These are phyloP conservation scores for Atractiella rhizophila DNA, from an alignment of 768 basidiomycete species.

Conservation along the genomic window DNA sequence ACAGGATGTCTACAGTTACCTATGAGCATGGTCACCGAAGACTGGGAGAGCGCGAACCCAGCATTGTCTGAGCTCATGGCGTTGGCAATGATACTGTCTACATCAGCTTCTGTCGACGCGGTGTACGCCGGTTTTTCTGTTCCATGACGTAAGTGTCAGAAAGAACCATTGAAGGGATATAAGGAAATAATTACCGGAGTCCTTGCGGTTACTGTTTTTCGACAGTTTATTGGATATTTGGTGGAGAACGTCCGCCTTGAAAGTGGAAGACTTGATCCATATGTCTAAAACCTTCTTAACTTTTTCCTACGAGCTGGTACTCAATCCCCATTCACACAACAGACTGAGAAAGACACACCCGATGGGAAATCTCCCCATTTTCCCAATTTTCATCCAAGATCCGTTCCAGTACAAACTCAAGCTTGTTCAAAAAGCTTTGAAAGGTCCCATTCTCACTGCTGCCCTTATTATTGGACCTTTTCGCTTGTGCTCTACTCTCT, in stretches of 20 bases:
- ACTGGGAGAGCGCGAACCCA: too few species aligned
- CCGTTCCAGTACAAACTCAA: conserved; percentile 73
- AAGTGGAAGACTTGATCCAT: conserved; percentile 76
- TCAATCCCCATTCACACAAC: conserved; percentile 2
- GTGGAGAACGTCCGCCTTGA: conserved; percentile 31
- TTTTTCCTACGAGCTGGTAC: conserved; percentile 45
- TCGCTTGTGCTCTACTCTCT: conserved; percentile 42
- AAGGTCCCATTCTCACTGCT: conserved; percentile 19
- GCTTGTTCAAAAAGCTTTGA: conserved; percentile 62
- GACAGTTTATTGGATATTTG: too few species aligned
- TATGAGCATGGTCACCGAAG: too few species aligned
- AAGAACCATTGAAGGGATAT: too few species aligned
- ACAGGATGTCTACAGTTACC: too few species aligned
- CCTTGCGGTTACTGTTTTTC: too few species aligned
- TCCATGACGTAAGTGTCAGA: too few species aligned
- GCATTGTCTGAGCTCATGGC: too few species aligned
- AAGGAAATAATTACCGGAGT: too few species aligned
- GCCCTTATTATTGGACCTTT: conserved; percentile 31
- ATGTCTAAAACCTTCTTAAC: conserved; percentile 91
- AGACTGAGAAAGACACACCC: conserved; percentile 40
- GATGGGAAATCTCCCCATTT: conserved; percentile 40
- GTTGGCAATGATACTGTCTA: too few species aligned
- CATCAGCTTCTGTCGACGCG: too few species aligned
- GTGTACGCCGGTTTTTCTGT: too few species aligned
- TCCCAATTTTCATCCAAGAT: conserved; percentile 61